These are phyloP conservation scores for Geotrichum siamense DNA, from an alignment of 1,139 yeast species.

Conservation along the genomic window DNA sequence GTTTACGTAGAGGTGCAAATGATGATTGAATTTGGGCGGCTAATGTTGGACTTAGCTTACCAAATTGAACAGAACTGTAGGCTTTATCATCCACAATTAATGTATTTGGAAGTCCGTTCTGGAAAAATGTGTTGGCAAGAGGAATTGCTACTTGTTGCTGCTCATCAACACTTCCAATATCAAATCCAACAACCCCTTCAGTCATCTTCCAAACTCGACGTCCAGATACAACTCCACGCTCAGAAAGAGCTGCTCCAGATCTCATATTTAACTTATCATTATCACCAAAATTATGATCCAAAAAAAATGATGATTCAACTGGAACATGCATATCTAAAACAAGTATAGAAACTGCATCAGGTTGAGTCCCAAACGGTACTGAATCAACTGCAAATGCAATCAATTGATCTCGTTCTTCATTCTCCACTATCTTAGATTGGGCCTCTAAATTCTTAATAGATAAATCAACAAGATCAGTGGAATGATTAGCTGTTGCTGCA, in stretches of 20 bases:
- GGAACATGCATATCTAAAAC: slow-evolving; percentile 21
- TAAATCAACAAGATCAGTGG: background rate
- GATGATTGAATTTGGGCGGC: slow-evolving; percentile 4
- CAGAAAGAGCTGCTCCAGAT: slow-evolving; percentile 9
- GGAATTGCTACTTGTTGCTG: slow-evolving; percentile 25
- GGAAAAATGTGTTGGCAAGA: slow-evolving; percentile 33
- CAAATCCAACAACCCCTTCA: slow-evolving; percentile 21
- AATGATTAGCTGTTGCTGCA: background rate
- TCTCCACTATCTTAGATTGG: background rate
- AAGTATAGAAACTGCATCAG: slow-evolving; percentile 30
- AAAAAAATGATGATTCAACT: slow-evolving; percentile 22
- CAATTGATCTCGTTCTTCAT: slow-evolving; percentile 18
- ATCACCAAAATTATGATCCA: slow-evolving; percentile 15
- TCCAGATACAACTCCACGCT: slow-evolving; percentile 21
- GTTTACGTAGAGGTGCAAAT: slow-evolving; percentile 24
- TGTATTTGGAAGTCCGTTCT: slow-evolving; percentile 23
- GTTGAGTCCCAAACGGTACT: slow-evolving; percentile 31
- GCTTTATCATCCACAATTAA: background rate
- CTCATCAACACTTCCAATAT: slow-evolving; percentile 4
- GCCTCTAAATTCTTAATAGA: background rate
- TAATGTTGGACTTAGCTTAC: background rate
- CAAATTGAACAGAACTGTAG: background rate
- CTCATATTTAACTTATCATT: slow-evolving; percentile 1
- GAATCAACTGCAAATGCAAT: slow-evolving; percentile 31
- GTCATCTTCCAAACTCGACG: slow-evolving; percentile 28